Conservation (phyloP, 306 rosid species). For the Prosopis cineraria region DNA sequence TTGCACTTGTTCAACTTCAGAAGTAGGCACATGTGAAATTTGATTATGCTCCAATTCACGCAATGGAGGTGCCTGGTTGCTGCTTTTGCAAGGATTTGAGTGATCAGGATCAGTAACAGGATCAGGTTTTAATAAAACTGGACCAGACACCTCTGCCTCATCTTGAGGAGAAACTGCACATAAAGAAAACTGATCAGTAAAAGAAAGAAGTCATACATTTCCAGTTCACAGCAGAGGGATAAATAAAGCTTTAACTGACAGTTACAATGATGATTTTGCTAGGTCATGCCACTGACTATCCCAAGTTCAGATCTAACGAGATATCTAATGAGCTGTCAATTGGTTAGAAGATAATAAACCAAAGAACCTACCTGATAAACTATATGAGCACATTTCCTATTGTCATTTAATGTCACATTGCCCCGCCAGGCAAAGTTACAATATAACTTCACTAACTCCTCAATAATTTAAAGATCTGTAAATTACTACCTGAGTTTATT, state of each 20-base stretch:
- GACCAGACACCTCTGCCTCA: constrained; percentile 35
- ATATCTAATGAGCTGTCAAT: background rate
- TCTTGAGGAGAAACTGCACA: constrained; percentile 47
- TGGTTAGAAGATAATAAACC: background rate
- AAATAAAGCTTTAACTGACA: background rate
- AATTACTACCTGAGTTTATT: background rate
- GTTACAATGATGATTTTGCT: background rate
- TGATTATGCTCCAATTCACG: constrained; percentile 18
- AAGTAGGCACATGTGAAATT: constrained; percentile 28
- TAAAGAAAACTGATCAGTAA: background rate
- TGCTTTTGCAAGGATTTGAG: constrained; percentile 25
- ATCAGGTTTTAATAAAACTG: constrained; percentile 35
- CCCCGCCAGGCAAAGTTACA: background rate
- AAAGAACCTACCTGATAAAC: background rate
- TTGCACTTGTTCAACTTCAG: constrained; percentile 38
- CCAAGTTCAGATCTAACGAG: background rate
- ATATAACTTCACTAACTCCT: background rate
- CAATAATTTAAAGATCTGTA: background rate
- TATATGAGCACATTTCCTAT: background rate
- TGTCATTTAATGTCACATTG: background rate
- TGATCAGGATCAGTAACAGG: constrained; percentile 22
- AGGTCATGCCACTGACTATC: background rate
- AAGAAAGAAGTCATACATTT: constrained; percentile 8
- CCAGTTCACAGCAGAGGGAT: background rate
- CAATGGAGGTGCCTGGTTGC: constrained; percentile 29